These are phyloP conservation scores for Calonectria pseudoturangicola DNA, from an alignment of 2,329 filamentous ascomycete species.

Conservation along the genomic window DNA sequence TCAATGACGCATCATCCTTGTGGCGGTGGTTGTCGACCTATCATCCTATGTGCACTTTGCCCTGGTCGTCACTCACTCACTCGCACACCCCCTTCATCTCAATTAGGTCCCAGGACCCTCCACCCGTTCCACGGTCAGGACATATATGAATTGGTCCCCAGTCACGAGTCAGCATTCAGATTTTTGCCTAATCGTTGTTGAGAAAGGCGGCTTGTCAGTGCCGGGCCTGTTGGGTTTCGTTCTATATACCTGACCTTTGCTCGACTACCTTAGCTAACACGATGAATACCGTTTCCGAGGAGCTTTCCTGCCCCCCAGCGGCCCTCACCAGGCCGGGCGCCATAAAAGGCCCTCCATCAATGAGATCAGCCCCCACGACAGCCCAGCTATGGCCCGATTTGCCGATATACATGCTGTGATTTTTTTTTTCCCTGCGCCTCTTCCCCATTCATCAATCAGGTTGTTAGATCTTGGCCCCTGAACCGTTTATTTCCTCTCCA, in stretches of 20 bases:
- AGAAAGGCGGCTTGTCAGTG: conserved; percentile 49
- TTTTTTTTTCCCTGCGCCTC: conserved; percentile 43
- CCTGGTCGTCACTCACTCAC: conserved; percentile 11
- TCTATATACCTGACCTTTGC: conserved; percentile 50
- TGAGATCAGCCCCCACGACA: conserved; percentile 43
- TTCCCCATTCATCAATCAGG: conserved; percentile 38
- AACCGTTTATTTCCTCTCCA: conserved; percentile 38
- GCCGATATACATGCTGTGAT: conserved; percentile 46
- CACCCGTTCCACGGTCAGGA: conserved; percentile 3
- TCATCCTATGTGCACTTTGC: conserved; percentile 16
- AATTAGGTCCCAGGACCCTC: neutral
- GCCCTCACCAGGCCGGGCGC: conserved; percentile 43
- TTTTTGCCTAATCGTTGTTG: conserved; percentile 16
- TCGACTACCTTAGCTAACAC: conserved; percentile 47
- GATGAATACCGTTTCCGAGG: conserved; percentile 43
- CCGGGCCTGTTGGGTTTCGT: conserved; percentile 49
- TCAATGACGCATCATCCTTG: conserved; percentile 7
- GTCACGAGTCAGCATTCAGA: neutral
- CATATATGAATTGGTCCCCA: conserved; percentile 13
- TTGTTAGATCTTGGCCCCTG: conserved; percentile 43
- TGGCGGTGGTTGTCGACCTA: neutral
- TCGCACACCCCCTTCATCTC: conserved; percentile 4
- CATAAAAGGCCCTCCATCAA: conserved; percentile 40
- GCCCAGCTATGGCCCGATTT: conserved; percentile 41
- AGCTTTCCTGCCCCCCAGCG: conserved; percentile 42